Conservation (phyloP, 1,284 basidiomycete genomes). For the Leccinum proximum region DNA sequence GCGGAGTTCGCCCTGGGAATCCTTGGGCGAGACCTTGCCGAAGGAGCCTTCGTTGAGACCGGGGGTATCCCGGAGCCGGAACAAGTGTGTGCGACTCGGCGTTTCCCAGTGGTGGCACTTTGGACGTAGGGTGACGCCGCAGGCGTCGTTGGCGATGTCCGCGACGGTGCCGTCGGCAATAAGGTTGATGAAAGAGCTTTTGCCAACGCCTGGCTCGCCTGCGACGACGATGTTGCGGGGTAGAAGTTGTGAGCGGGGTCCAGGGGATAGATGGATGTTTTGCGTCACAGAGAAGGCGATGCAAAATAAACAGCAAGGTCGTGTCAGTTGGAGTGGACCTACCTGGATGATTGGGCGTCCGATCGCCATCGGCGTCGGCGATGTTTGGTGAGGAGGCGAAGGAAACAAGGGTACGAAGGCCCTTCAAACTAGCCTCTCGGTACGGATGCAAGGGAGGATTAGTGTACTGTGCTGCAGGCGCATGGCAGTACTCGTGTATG, state of each 20-base stretch:
- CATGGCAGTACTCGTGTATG: neutral
- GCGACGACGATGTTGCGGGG: slow-evolving; percentile 23
- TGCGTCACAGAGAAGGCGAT: neutral
- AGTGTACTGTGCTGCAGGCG: neutral
- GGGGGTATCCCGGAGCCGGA: slow-evolving; percentile 30
- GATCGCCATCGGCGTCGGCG: slow-evolving; percentile 9
- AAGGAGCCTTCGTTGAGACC: slow-evolving; percentile 26
- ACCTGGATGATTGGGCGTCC: slow-evolving; percentile 9
- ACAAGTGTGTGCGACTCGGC: slow-evolving; percentile 13
- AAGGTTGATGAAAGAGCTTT: slow-evolving; percentile 30
- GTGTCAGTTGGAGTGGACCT: neutral
- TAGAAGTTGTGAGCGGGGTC: slow-evolving; percentile 1
- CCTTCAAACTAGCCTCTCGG: neutral
- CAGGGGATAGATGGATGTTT: neutral
- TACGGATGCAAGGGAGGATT: neutral
- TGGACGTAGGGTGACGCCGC: slow-evolving; percentile 22
- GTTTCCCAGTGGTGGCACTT: slow-evolving; percentile 18
- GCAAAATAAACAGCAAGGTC: neutral
- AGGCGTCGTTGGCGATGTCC: slow-evolving; percentile 21
- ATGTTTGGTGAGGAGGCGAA: neutral
- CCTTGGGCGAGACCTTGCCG: slow-evolving; percentile 21
- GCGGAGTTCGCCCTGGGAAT: slow-evolving; percentile 22
- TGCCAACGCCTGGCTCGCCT: slow-evolving; percentile 28
- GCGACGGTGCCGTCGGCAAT: slow-evolving; percentile 16
- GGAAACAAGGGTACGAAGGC: neutral